Percentiles rank a stretch among this genome's conserved stretches.
phyloP scores from a whole-genome alignment of 2,329 filamentous ascomycete genomes.

The Monilinia fructicola region DNA sequence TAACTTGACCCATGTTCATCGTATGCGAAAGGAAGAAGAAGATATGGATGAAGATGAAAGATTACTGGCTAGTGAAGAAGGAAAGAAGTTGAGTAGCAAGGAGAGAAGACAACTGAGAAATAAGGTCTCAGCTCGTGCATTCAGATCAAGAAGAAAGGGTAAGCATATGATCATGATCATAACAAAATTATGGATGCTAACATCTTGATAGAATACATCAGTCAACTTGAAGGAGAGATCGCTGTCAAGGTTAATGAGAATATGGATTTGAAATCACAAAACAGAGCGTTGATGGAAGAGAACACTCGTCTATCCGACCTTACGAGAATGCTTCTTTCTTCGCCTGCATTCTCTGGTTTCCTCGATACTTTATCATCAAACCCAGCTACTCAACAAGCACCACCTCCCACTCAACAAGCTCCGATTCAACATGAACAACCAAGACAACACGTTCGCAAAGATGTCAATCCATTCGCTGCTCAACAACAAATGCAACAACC shows the following conservation, averaged over 20 bases:
- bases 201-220: constrained; percentile 79
- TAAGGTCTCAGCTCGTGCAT: constrained; percentile 96
- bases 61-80: constrained; percentile 91
- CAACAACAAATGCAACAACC: constrained; percentile 52
- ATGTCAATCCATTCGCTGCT: constrained; percentile 60
- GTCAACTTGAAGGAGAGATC: constrained; percentile 88
- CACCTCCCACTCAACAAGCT: constrained; percentile 36
- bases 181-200: constrained; percentile 48
- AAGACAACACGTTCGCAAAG: constrained; percentile 61
- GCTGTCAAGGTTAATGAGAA: constrained; percentile 80
- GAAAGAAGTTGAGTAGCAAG: constrained; percentile 98
- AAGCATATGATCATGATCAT: constrained; percentile 43
- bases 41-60: constrained; percentile 99
- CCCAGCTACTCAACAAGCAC: constrained; percentile 46
- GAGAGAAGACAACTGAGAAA: constrained; percentile 96
- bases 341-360: constrained; percentile 79
- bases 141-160: constrained; percentile 98
- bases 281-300: constrained; percentile 78
- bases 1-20: constrained; percentile 64
- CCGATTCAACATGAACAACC: constrained; percentile 42
- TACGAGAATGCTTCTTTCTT: constrained; percentile 77
- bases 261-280: constrained; percentile 76
- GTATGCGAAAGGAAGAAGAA: constrained; percentile 88
- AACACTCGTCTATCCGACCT: constrained; percentile 77
- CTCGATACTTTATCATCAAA: constrained; percentile 68